These are phyloP conservation scores for Rhodotorula sp. DNA, from an alignment of 1,284 basidiomycete genomes.

Conservation along the genomic window DNA sequence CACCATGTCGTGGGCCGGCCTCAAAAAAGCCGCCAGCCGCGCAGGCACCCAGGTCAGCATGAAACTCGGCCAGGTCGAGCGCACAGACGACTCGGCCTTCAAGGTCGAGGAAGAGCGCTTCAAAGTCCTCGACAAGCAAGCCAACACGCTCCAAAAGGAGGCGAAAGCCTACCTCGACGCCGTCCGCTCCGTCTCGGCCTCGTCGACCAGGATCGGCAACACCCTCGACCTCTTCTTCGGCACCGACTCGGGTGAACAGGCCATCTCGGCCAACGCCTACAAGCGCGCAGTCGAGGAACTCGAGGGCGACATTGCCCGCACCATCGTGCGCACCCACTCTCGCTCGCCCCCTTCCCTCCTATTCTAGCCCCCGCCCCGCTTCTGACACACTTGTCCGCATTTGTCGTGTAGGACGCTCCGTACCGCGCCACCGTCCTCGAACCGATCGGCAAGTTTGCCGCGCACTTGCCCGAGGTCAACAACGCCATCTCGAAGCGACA, in stretches of 20 bases:
- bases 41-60: constrained; percentile 73
- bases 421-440: constrained; percentile 94
- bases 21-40: constrained; percentile 35
- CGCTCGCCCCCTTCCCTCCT: background rate
- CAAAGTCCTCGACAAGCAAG: constrained; percentile 93
- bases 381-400: too few species aligned
- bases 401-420: constrained; percentile 69
- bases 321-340: constrained; percentile 15
- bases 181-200: constrained; percentile 74
- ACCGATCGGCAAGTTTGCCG: constrained; percentile 91
- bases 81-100: constrained; percentile 92
- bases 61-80: constrained; percentile 70
- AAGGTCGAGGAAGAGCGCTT: constrained; percentile 87
- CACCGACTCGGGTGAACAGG: constrained; percentile 58
- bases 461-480: constrained; percentile 91
- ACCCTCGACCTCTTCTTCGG: constrained; percentile 92
- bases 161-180: constrained; percentile 93
- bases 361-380: too few species aligned
- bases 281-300: constrained; percentile 92
- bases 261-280: constrained; percentile 96
- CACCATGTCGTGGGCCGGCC: constrained; percentile 12
- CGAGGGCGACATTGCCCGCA: constrained; percentile 55
- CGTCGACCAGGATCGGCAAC: constrained; percentile 91
- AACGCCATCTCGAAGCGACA: constrained; percentile 90
- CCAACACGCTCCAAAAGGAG: constrained; percentile 85